Evolutionary conservation across 768 basidiomycete species (phyloP).

Genomic region (Podaxis pistillaris): DNA sequence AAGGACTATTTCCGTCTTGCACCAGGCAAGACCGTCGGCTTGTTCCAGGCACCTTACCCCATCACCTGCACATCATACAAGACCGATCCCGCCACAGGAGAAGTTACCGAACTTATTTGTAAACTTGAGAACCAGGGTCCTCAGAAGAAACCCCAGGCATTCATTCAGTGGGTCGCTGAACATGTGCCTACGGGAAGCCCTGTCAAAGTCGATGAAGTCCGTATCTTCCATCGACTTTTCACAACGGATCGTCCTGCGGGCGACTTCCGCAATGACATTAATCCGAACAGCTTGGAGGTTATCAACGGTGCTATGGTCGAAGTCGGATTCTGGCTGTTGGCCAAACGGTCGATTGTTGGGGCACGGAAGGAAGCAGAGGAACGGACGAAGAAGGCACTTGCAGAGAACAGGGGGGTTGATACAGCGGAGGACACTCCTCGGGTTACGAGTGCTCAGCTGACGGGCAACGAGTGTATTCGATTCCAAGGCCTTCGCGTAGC

Average conservation of each 20-base stretch:
- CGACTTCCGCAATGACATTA: constrained; percentile 82
- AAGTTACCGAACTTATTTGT: constrained; percentile 78
- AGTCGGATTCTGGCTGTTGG: constrained; percentile 83
- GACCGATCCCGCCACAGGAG: constrained; percentile 67
- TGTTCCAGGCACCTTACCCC: constrained; percentile 90
- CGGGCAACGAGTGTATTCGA: constrained; percentile 88
- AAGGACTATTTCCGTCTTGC: constrained; percentile 97
- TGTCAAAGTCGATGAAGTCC: constrained; percentile 82
- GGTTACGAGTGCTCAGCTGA: constrained; percentile 74
- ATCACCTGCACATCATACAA: constrained; percentile 92
- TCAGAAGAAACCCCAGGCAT: constrained; percentile 83
- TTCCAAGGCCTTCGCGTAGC: constrained; percentile 97
- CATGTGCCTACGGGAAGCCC: constrained; percentile 77
- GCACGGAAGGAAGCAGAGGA: constrained; percentile 65
- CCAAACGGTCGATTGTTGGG: constrained; percentile 60
- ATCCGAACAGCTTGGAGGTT: constrained; percentile 77
- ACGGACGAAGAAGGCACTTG: constrained; percentile 61
- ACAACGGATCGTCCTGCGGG: constrained; percentile 87
- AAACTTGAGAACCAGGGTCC: constrained; percentile 68
- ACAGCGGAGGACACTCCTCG: constrained; percentile 58
- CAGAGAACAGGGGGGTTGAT: constrained; percentile 36
- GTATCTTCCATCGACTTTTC: constrained; percentile 92
- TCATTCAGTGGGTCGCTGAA: constrained; percentile 96
- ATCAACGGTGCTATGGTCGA: constrained; percentile 84
- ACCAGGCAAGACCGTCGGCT: constrained; percentile 94